These are phyloP conservation scores for Plasmodium chabaudi DNA, from an alignment of 169 alveolate species.

Conservation along the genomic window DNA sequence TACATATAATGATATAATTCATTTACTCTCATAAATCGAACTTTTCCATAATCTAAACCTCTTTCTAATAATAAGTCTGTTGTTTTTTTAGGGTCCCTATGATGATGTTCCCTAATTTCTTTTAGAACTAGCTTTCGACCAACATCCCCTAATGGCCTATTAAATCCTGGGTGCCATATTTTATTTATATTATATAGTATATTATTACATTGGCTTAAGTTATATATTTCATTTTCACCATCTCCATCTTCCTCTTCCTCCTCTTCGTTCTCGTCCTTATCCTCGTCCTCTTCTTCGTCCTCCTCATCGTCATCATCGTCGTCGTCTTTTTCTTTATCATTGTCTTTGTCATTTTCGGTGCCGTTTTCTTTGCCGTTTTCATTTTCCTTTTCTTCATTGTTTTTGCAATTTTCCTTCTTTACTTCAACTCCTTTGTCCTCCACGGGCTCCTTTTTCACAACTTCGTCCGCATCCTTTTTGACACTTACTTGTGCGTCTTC, in stretches of 20 bases:
- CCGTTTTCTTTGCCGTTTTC: background rate
- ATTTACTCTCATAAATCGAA: slow-evolving; percentile 57
- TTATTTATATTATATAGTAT: slow-evolving; percentile 18
- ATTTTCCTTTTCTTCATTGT: background rate
- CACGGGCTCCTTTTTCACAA: background rate
- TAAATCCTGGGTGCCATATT: slow-evolving; percentile 33
- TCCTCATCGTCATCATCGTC: background rate
- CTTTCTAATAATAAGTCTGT: background rate
- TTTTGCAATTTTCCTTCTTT: background rate
- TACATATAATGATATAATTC: slow-evolving; percentile 71
- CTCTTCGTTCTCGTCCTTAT: background rate
- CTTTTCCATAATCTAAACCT: slow-evolving; percentile 61
- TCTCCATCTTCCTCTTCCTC: background rate
- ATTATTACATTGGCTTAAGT: slow-evolving; percentile 14
- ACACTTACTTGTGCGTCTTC: background rate
- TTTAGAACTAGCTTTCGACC: slow-evolving; percentile 43
- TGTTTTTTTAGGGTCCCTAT: slow-evolving; percentile 36
- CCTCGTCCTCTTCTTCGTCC: background rate
- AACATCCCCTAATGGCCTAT: slow-evolving; percentile 54
- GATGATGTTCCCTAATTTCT: slow-evolving; percentile 56
- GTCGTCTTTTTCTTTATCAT: background rate
- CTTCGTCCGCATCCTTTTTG: background rate
- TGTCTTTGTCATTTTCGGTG: background rate
- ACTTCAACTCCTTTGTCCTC: background rate
- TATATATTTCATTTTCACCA: background rate